These are phyloP conservation scores for Kwoniella europaea DNA, from an alignment of 768 basidiomycete species.

Conservation along the genomic window DNA sequence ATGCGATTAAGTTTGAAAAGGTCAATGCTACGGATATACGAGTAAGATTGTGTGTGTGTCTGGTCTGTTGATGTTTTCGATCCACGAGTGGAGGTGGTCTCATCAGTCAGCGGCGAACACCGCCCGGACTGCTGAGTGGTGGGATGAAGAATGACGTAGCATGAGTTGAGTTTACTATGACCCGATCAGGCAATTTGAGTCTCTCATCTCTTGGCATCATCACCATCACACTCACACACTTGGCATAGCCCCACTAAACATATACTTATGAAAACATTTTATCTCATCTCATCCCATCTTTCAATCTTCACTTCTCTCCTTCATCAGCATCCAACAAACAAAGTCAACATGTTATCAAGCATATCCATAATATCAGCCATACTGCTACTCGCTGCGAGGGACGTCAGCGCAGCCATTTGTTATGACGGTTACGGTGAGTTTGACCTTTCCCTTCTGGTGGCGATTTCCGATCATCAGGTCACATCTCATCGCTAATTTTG, in stretches of 20 bases:
- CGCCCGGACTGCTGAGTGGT: not conserved
- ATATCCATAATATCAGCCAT: slow-evolving; percentile 11
- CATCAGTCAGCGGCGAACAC: not conserved
- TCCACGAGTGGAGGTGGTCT: not conserved
- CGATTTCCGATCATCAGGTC: not conserved
- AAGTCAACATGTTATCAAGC: slow-evolving; percentile 4
- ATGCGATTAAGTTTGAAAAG: too few species aligned
- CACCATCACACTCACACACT: not conserved
- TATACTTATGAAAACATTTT: too few species aligned
- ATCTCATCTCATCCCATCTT: not conserved
- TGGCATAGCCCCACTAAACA: slow-evolving; percentile 3
- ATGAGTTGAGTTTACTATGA: not conserved
- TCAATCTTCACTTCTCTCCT: not conserved
- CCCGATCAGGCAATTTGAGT: not conserved
- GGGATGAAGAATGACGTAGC: slow-evolving; percentile 3
- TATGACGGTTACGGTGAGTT: slow-evolving; percentile 24
- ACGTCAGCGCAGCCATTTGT: slow-evolving; percentile 13
- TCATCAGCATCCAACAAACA: not conserved
- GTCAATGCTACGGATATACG: too few species aligned
- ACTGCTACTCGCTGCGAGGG: slow-evolving; percentile 12
- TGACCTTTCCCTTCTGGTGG: not conserved
- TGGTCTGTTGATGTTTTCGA: not conserved
- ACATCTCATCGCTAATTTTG: too few species aligned
- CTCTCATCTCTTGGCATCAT: not conserved
- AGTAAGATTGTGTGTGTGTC: too few species aligned